These are phyloP conservation scores for Insectozyma bohioensis DNA, from an alignment of 1,139 yeast species.

Conservation along the genomic window DNA sequence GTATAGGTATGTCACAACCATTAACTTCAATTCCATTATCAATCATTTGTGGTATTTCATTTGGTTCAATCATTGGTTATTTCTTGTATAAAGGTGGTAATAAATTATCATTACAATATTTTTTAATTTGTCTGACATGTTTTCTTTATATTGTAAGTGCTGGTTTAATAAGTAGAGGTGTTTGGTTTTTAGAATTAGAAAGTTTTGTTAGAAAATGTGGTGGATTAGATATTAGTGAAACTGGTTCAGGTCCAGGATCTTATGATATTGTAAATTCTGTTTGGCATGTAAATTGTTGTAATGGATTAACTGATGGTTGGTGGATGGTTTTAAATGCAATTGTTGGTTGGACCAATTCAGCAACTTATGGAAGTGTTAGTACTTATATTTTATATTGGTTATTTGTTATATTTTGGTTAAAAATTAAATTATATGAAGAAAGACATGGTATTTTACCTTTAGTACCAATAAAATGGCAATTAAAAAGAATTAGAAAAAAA, in stretches of 20 bases:
- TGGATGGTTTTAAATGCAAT: constrained; percentile 94
- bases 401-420: constrained; percentile 53
- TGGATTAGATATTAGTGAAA: constrained; percentile 87
- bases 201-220: constrained; percentile 61
- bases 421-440: constrained; percentile 58
- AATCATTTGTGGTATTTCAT: constrained; percentile 33
- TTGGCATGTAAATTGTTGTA: constrained; percentile 98
- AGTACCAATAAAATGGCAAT: constrained; percentile 61
- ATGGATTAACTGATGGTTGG: constrained; percentile 85
- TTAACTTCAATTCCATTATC: constrained; percentile 41
- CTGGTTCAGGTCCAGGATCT: constrained; percentile 93
- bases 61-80: constrained; percentile 36
- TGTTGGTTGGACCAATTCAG: constrained; percentile 94
- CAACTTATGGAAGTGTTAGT: constrained; percentile 88
- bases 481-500: constrained; percentile 54
- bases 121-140: constrained; percentile 41
- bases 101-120: constrained; percentile 40
- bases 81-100: constrained; percentile 44
- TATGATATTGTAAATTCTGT: constrained; percentile 76
- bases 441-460: constrained; percentile 59
- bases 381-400: constrained; percentile 80
- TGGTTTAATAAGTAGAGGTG: constrained; percentile 57
- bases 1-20: constrained; percentile 45
- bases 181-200: constrained; percentile 86
- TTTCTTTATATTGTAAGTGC: constrained; percentile 46